phyloP scores from a whole-genome alignment of 202 grass and related monocot genomes.

The Saccharum hybrid region DNA sequence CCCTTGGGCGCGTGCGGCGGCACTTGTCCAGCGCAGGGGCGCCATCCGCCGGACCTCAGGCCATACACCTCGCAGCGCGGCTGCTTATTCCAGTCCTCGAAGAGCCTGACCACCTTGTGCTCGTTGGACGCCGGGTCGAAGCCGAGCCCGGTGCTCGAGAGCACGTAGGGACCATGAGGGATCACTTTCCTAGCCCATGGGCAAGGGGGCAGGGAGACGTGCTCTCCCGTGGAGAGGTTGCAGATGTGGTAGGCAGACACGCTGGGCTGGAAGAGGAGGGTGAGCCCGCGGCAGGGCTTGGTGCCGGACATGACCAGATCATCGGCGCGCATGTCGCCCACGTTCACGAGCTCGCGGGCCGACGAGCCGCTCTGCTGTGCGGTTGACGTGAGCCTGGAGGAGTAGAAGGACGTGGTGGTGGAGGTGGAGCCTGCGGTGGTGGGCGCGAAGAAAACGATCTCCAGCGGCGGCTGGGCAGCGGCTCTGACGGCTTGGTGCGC shows the following conservation, averaged over 20 bases:
- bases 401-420: background rate
- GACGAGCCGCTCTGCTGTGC: background rate
- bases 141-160: slow-evolving; percentile 32
- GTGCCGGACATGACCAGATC: background rate
- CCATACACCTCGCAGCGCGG: slow-evolving; percentile 31
- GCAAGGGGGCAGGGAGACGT: background rate
- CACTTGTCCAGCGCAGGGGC: background rate
- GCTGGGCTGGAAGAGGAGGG: background rate
- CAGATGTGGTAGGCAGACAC: background rate
- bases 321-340: background rate
- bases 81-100: background rate
- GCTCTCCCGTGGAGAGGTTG: slow-evolving; percentile 37
- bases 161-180: background rate
- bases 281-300: slow-evolving; percentile 32
- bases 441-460: slow-evolving; percentile 17
- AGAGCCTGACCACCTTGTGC: slow-evolving; percentile 40
- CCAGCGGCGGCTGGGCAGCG: background rate
- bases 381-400: background rate
- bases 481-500: background rate
- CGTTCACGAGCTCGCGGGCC: background rate
- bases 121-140: slow-evolving; percentile 1
- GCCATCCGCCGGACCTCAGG: slow-evolving; percentile 21
- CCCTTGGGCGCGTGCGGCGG: background rate
- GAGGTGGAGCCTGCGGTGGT: background rate
- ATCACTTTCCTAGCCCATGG: rapidly evolving